A percentile compares a stretch with the other conserved stretches of the same genome.
Conservation (phyloP, 2,329 filamentous ascomycete genomes). For the Fusarium proliferatum region DNA sequence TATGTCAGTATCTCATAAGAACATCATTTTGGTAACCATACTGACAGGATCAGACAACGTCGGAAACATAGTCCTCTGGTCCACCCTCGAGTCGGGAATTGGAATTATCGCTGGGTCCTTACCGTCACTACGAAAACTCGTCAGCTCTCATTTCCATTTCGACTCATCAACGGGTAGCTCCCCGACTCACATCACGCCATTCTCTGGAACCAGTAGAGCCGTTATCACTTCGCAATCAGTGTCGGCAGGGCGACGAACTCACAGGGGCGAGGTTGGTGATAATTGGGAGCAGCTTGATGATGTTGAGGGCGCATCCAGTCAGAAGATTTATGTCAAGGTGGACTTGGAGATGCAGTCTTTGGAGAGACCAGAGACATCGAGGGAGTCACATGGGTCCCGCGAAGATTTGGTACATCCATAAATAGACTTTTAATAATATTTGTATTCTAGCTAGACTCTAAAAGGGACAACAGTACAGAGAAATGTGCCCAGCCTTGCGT, state of each 20-base stretch:
- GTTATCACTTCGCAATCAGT: not conserved
- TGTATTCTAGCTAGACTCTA: not conserved
- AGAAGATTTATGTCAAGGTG: conserved; percentile 15
- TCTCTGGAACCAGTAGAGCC: not conserved
- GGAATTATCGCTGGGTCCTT: conserved; percentile 29
- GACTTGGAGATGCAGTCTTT: conserved; percentile 12
- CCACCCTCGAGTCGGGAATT: conserved; percentile 29
- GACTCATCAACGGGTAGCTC: not conserved
- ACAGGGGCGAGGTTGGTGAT: not conserved
- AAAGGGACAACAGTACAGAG: conserved; percentile 8
- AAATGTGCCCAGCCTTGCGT: not conserved
- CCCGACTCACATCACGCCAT: conserved; percentile 5
- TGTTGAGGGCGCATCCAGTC: not conserved
- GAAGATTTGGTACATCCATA: not conserved
- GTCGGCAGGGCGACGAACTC: not conserved
- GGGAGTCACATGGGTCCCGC: not conserved
- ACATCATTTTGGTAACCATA: rapidly evolving
- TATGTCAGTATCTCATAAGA: not conserved
- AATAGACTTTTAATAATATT: not conserved
- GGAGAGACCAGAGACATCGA: not conserved
- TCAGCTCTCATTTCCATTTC: conserved; percentile 13
- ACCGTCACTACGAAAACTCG: conserved; percentile 14
- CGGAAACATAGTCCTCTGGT: conserved; percentile 23
- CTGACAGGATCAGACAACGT: conserved; percentile 12
- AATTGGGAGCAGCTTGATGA: conserved; percentile 16